These are phyloP conservation scores for Phytophthora foliorum DNA, from an alignment of 352 stramenopile species.

Conservation along the genomic window DNA sequence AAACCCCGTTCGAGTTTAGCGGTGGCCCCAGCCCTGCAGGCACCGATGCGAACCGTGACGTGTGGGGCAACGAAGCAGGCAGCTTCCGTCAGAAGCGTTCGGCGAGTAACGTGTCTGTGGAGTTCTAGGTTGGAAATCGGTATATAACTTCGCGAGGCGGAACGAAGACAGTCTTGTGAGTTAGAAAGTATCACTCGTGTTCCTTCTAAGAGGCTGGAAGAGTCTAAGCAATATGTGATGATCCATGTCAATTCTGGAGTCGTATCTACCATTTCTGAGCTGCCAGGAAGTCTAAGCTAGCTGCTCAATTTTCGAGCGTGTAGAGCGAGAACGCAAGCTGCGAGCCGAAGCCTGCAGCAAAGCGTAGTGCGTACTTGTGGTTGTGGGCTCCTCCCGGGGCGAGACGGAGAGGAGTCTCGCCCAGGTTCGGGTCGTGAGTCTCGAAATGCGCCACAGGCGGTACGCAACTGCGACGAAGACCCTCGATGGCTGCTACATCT, in stretches of 20 bases:
- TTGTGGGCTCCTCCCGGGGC: constrained; percentile 68
- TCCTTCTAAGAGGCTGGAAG: constrained; percentile 11
- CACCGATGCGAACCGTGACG: constrained; percentile 41
- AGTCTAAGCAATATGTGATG: constrained; percentile 26
- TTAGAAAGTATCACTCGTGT: constrained; percentile 25
- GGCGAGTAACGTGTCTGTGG: constrained; percentile 65
- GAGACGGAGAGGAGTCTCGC: constrained; percentile 59
- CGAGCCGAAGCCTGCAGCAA: constrained; percentile 96
- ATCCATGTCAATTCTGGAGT: constrained; percentile 23
- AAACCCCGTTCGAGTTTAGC: constrained; percentile 46
- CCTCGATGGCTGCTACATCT: constrained; percentile 95
- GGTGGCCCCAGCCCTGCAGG: constrained; percentile 39
- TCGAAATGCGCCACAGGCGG: constrained; percentile 94
- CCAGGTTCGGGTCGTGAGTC: constrained; percentile 81
- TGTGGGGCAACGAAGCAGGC: constrained; percentile 52
- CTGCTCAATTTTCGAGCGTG: constrained; percentile 58
- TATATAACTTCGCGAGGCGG: constrained; percentile 30
- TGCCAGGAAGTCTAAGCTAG: constrained; percentile 5
- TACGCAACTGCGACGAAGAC: constrained; percentile 86
- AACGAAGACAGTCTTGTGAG: constrained; percentile 29
- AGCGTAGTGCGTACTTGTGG: constrained; percentile 95
- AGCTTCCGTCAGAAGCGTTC: constrained; percentile 57
- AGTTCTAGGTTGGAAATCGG: constrained; percentile 50
- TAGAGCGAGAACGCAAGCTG: constrained; percentile 98
- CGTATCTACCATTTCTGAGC: constrained; percentile 20